Evolutionary conservation across 2,329 filamentous ascomycete genomes (phyloP).

Genomic region (Hypomyces perniciosus): DNA sequence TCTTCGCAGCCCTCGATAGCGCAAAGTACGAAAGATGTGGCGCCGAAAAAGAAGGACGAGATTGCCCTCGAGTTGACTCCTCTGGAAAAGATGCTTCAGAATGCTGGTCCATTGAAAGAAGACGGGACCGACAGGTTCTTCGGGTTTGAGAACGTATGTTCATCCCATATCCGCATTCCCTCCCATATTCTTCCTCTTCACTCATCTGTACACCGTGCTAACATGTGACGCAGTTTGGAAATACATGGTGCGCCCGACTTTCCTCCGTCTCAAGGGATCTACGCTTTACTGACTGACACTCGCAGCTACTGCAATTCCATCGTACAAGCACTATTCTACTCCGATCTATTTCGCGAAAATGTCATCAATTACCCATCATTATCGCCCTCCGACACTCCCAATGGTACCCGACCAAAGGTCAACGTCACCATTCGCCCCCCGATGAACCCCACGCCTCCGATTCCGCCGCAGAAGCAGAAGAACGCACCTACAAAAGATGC

Average conservation of each 20-base stretch:
- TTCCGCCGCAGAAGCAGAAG: conserved; percentile 41
- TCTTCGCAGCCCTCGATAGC: conserved; percentile 37
- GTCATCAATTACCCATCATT: conserved; percentile 84
- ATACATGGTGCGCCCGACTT: conserved; percentile 69
- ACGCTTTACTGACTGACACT: conserved; percentile 16
- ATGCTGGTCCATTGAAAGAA: conserved; percentile 70
- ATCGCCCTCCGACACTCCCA: conserved; percentile 63
- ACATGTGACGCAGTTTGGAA: conserved; percentile 68
- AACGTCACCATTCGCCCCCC: conserved; percentile 56
- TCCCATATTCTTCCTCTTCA: conserved; percentile 5
- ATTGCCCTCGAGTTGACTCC: conserved; percentile 54
- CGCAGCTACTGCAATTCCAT: conserved; percentile 96
- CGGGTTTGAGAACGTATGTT: conserved; percentile 90
- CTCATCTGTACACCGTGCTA: conserved; percentile 24
- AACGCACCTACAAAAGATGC: conserved; percentile 50
- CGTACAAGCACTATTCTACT: conserved; percentile 94
- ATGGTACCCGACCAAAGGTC: conserved; percentile 50
- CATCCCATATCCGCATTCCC: conserved; percentile 12
- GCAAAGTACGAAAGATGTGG: conserved; percentile 39
- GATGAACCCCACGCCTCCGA: conserved; percentile 41
- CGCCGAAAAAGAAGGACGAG: conserved; percentile 52
- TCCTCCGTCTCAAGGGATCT: not conserved
- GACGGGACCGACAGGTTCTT: conserved; percentile 98
- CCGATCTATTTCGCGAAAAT: conserved; percentile 85
- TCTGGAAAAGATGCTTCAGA: conserved; percentile 69